phyloP scores from a whole-genome alignment of 495 filamentous ascomycete species.

The Neurospora sp. region DNA sequence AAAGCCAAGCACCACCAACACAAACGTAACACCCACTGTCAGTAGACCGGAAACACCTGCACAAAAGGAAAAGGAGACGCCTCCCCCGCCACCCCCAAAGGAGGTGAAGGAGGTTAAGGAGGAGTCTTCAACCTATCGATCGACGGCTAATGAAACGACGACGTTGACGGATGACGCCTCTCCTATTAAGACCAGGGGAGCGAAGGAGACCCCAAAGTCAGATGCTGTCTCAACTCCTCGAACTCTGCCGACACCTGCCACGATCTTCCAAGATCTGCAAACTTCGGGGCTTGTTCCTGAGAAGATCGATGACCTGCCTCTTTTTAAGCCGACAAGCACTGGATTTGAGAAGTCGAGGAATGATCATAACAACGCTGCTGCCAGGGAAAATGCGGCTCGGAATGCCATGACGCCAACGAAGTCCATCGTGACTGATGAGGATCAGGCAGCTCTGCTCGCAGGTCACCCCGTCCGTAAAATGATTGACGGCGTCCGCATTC shows the following conservation, averaged over 20 bases:
- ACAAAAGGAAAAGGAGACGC: conserved; percentile 12
- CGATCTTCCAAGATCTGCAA: conserved; percentile 26
- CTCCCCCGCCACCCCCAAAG: conserved; percentile 21
- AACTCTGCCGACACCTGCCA: conserved; percentile 24
- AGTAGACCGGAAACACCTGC: conserved; percentile 29
- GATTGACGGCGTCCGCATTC: conserved; percentile 39
- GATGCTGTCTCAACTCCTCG: conserved; percentile 6
- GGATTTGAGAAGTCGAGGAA: conserved; percentile 12
- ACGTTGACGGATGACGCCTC: conserved; percentile 17
- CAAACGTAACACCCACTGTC: conserved; percentile 19
- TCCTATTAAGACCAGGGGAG: conserved; percentile 3
- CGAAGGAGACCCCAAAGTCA: conserved; percentile 6
- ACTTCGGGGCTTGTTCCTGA: conserved; percentile 11
- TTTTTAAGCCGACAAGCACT: conserved; percentile 20
- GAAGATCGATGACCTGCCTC: conserved; percentile 21
- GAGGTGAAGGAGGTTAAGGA: conserved; percentile 22
- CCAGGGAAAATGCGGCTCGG: conserved; percentile 4
- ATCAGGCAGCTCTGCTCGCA: conserved; percentile 35
- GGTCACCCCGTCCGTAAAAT: conserved; percentile 42
- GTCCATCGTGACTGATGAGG: conserved; percentile 41
- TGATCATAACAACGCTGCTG: conserved; percentile 3
- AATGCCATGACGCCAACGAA: conserved; percentile 27
- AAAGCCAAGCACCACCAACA: conserved; percentile 22
- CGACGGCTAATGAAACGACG: conserved; percentile 24
- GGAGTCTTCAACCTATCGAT: conserved; percentile 22